Evolutionary conservation across 106 monocot genomes (phyloP).

Genomic region (Apostasia shenzhenica): DNA sequence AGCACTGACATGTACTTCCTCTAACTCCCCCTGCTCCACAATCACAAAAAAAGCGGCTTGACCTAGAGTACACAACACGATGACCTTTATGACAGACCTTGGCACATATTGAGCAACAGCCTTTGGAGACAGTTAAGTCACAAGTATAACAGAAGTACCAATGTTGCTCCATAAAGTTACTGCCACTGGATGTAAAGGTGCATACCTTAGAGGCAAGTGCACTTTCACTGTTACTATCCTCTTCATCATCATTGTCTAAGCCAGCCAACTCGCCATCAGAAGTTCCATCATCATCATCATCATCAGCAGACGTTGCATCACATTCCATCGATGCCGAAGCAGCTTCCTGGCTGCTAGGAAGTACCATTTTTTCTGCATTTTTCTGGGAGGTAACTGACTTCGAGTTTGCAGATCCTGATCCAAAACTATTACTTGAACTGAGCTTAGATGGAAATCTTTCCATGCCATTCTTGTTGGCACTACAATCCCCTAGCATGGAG

Average conservation of each 20-base stretch:
- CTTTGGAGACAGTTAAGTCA: constrained; percentile 93
- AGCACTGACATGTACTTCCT: constrained; percentile 86
- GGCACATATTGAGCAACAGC: constrained; percentile 95
- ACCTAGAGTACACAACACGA: constrained; percentile 96
- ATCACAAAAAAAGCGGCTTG: constrained; percentile 98
- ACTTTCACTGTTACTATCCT: constrained; percentile 77
- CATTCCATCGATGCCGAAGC: constrained; percentile 56
- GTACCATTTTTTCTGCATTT: constrained; percentile 54
- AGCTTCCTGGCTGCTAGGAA: constrained; percentile 44
- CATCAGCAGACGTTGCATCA: constrained; percentile 86
- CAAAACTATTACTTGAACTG: constrained; percentile 32
- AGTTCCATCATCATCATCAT: constrained; percentile 98
- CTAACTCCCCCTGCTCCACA: constrained; percentile 99
- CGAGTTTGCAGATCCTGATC: constrained; percentile 34
- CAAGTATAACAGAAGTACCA: constrained; percentile 99
- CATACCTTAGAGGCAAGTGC: constrained; percentile 91
- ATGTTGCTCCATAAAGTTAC: constrained; percentile 98
- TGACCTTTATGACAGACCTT: constrained; percentile 96
- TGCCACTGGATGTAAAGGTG: constrained; percentile 99
- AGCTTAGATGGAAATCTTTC: constrained; percentile 46
- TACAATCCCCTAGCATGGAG: constrained; percentile 52
- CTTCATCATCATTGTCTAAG: constrained; percentile 87
- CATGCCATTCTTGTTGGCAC: constrained; percentile 23
- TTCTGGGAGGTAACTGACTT: constrained; percentile 44
- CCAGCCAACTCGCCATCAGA: constrained; percentile 94